phyloP scores from a whole-genome alignment of 306 rosid genomes.

The Abrus pulchellus region DNA sequence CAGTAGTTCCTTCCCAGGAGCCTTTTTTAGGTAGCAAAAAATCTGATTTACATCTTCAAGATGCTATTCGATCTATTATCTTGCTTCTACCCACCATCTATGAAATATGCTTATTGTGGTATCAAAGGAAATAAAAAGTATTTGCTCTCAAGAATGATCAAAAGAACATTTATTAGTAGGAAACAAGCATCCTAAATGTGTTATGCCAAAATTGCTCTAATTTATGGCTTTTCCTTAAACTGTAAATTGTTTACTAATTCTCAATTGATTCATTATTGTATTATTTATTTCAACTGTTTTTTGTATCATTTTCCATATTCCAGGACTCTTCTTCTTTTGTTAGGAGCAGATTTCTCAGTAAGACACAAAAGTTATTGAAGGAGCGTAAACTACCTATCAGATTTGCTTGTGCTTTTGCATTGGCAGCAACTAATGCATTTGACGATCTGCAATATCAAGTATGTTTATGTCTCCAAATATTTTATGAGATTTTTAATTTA shows the following conservation, averaged over 20 bases:
- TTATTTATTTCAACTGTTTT: slow-evolving; percentile 40
- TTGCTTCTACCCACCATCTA: too few relatives aligned
- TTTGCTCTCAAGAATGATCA: too few relatives aligned
- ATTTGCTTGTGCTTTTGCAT: slow-evolving; percentile 86
- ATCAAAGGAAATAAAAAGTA: not conserved
- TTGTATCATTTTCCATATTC: slow-evolving; percentile 42
- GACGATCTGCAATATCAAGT: slow-evolving; percentile 72
- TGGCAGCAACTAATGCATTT: slow-evolving; percentile 63
- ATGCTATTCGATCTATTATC: too few relatives aligned
- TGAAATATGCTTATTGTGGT: not conserved
- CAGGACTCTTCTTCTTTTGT: slow-evolving; percentile 75
- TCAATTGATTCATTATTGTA: not conserved
- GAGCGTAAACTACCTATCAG: slow-evolving; percentile 81
- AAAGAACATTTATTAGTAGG: not conserved
- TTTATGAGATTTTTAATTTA: not conserved
- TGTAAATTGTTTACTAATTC: slow-evolving; percentile 28
- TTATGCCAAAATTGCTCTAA: not conserved
- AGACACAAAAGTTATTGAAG: slow-evolving; percentile 75
- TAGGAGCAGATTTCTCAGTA: slow-evolving; percentile 72
- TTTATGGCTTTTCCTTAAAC: slow-evolving; percentile 5
- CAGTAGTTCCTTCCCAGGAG: too few relatives aligned
- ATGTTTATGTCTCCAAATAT: slow-evolving; percentile 41
- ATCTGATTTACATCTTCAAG: too few relatives aligned
- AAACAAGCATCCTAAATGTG: not conserved
- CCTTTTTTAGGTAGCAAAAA: too few relatives aligned